phyloP scores from a whole-genome alignment of 148 eudicot genomes.

The Spergularia bocconei region DNA sequence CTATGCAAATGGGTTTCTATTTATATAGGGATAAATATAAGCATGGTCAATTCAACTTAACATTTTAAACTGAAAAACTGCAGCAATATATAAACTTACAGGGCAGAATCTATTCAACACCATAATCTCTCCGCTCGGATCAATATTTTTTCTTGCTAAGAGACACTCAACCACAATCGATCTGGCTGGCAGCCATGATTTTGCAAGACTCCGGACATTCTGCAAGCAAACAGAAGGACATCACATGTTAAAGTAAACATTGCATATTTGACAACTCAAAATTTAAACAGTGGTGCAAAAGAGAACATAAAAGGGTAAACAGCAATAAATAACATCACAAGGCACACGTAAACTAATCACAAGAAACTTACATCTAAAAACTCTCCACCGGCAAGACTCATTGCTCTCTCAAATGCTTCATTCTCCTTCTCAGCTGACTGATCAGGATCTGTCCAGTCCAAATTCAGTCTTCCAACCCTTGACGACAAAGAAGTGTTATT shows the following conservation, averaged over 20 bases:
- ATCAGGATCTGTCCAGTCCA: constrained; percentile 87
- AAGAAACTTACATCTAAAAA: constrained; percentile 74
- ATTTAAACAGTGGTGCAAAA: not conserved
- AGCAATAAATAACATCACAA: not conserved
- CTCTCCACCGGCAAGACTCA: constrained; percentile 75
- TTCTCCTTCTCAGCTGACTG: constrained; percentile 83
- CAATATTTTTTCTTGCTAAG: constrained; percentile 46
- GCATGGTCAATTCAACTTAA: too few species aligned
- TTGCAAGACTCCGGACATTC: constrained; percentile 63
- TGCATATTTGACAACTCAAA: constrained; percentile 3
- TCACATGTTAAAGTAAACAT: not conserved
- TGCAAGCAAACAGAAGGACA: constrained; percentile 22
- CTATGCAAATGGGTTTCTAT: too few species aligned
- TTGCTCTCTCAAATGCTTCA: constrained; percentile 71
- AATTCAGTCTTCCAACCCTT: constrained; percentile 73
- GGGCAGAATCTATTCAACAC: constrained; percentile 63
- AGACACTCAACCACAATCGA: constrained; percentile 71
- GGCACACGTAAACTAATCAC: not conserved
- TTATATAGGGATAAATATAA: too few species aligned
- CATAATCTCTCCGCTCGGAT: constrained; percentile 76
- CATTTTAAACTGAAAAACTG: too few species aligned
- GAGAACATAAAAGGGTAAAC: not conserved
- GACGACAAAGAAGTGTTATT: constrained; percentile 81
- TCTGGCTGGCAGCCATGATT: constrained; percentile 82
- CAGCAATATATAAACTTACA: constrained; percentile 38